Evolutionary conservation across 1,284 basidiomycete genomes (phyloP).

Genomic region (Fomes fomentarius): DNA sequence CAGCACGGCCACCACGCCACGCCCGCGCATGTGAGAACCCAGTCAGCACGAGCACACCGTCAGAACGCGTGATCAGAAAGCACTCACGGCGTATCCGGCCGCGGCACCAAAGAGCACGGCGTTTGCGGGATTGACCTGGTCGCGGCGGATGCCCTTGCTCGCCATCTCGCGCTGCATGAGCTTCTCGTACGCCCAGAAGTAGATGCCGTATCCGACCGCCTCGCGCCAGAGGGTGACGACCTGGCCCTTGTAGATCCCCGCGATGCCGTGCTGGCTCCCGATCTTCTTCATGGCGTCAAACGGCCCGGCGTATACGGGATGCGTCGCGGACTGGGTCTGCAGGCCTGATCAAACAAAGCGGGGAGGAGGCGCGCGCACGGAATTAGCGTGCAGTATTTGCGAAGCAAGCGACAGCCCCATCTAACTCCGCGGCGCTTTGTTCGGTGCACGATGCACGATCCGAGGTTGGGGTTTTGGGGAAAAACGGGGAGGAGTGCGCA

Average conservation of each 20-base stretch:
- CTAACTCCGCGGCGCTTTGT: neutral
- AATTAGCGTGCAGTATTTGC: conserved; percentile 6
- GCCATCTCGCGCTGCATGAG: conserved; percentile 85
- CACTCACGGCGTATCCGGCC: conserved; percentile 81
- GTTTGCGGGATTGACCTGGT: conserved; percentile 77
- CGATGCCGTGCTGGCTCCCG: conserved; percentile 71
- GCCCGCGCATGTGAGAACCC: neutral
- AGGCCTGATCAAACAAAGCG: conserved; percentile 69
- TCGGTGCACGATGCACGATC: no score
- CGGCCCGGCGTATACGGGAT: conserved; percentile 80
- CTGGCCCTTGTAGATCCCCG: conserved; percentile 92
- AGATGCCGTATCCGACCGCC: conserved; percentile 83
- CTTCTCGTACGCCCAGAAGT: conserved; percentile 94
- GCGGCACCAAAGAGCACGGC: conserved; percentile 86
- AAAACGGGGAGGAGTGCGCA: no score
- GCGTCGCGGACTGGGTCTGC: conserved; percentile 83
- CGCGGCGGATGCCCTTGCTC: conserved; percentile 68
- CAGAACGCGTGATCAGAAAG: no score
- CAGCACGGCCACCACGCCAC: no score
- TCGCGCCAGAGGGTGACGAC: conserved; percentile 89
- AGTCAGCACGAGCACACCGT: conserved; percentile 3
- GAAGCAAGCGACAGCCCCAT: no score
- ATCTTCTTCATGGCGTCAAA: conserved; percentile 88
- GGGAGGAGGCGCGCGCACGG: no score
- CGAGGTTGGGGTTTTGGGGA: no score